Evolutionary conservation across 805 yeast genomes (phyloP).

Genomic region (Tetrapisispora fleetii): DNA sequence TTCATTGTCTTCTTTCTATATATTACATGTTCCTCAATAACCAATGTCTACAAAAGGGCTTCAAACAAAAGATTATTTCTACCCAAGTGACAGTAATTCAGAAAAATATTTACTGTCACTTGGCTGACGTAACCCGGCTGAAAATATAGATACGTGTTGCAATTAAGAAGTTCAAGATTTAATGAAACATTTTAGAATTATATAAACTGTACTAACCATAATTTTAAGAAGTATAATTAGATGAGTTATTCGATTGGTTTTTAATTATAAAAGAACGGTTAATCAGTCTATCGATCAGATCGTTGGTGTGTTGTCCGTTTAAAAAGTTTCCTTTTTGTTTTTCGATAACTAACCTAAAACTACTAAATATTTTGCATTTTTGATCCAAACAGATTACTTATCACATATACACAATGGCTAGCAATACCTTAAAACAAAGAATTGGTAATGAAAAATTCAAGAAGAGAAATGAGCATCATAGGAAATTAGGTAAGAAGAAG

Average conservation of each 20-base stretch:
- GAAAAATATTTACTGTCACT: background rate
- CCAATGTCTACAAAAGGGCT: no score
- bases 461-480: conserved; percentile 48
- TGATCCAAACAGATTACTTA: background rate
- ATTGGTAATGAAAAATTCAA: conserved; percentile 79
- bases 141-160: background rate
- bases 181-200: background rate
- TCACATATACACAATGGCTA: background rate
- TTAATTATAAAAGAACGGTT: no score
- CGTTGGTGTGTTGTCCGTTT: no score
- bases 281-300: no score
- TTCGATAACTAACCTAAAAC: background rate
- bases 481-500: conserved; percentile 66
- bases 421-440: conserved; percentile 45
- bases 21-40: no score
- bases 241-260: no score
- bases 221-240: no score
- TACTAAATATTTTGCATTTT: background rate
- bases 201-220: background rate
- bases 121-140: background rate
- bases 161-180: background rate
- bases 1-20: no score
- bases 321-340: background rate
- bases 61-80: no score
- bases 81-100: background rate